phyloP scores from a whole-genome alignment of 208 protist species.

The Wallacemonas sp. region DNA sequence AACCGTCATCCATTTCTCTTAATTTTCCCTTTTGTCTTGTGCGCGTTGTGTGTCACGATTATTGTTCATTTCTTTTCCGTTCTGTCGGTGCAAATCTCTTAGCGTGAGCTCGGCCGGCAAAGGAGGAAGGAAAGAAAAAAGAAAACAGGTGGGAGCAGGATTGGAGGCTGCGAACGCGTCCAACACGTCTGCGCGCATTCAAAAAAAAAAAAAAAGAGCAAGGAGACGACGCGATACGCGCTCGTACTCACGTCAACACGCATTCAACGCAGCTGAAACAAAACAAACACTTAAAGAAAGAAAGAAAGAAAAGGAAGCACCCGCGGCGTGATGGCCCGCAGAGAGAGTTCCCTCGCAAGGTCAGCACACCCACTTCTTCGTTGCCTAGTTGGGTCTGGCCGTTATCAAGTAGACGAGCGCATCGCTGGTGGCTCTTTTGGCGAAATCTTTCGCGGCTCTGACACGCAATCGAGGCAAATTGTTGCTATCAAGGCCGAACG shows the following conservation, averaged over 20 bases:
- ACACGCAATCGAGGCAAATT: constrained; percentile 84
- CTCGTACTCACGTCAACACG: too few relatives aligned
- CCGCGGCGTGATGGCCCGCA: background rate
- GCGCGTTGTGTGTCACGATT: too few relatives aligned
- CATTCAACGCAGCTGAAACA: too few relatives aligned
- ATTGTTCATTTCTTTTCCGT: too few relatives aligned
- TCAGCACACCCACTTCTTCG: constrained; percentile 2
- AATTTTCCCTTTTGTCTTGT: too few relatives aligned
- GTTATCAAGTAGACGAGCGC: constrained; percentile 96
- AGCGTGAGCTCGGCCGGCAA: too few relatives aligned
- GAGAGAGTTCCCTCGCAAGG: constrained; percentile 2
- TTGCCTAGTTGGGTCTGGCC: constrained; percentile 38
- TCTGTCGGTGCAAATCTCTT: too few relatives aligned
- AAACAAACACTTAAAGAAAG: background rate
- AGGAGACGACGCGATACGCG: background rate
- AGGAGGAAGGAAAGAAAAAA: too few relatives aligned
- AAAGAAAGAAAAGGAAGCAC: background rate
- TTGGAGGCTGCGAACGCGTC: too few relatives aligned
- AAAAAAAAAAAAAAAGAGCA: constrained; percentile 3
- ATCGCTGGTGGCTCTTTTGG: constrained; percentile 97
- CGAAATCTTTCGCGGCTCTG: constrained; percentile 92
- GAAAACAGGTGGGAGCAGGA: too few relatives aligned
- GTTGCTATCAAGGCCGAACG: constrained; percentile 94
- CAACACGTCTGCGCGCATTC: background rate
- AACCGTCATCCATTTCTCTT: too few relatives aligned